Conservation (phyloP, 257 asterid species). For the Solanum tarapatanum region DNA sequence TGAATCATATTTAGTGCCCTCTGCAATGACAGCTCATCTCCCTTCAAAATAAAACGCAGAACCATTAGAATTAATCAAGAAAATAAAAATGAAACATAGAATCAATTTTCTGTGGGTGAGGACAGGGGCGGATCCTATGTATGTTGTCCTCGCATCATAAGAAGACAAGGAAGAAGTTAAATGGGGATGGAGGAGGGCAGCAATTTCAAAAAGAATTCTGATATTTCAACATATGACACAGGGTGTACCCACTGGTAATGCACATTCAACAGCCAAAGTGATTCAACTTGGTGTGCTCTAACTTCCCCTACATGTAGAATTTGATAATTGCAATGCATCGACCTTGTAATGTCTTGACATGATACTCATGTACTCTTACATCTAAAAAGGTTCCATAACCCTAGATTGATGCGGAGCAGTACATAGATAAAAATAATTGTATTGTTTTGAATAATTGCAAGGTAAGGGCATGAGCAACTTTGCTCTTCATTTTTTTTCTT, state of each 20-base stretch:
- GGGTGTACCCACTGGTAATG: not conserved
- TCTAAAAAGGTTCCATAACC: not conserved
- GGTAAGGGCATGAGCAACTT: not conserved
- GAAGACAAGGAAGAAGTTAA: not conserved
- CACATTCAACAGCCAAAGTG: not conserved
- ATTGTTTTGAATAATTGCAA: not conserved
- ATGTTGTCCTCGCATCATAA: not conserved
- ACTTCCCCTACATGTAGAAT: not conserved
- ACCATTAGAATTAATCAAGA: constrained; percentile 5
- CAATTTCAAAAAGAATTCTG: not conserved
- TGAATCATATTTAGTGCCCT: constrained; percentile 67
- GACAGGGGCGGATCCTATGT: not conserved
- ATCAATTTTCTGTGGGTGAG: not conserved
- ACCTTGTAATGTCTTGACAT: not conserved
- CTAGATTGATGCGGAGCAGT: not conserved
- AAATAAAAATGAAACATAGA: not conserved
- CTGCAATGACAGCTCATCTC: constrained; percentile 65
- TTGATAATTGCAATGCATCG: not conserved
- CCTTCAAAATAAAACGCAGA: constrained; percentile 37
- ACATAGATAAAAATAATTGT: not conserved
- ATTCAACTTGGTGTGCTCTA: not conserved
- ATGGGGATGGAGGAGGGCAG: not conserved
- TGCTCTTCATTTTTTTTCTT: not conserved
- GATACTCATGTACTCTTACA: not conserved
- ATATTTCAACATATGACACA: not conserved